Conservation (phyloP, 306 rosid genomes). For the Corylus avellana region DNA sequence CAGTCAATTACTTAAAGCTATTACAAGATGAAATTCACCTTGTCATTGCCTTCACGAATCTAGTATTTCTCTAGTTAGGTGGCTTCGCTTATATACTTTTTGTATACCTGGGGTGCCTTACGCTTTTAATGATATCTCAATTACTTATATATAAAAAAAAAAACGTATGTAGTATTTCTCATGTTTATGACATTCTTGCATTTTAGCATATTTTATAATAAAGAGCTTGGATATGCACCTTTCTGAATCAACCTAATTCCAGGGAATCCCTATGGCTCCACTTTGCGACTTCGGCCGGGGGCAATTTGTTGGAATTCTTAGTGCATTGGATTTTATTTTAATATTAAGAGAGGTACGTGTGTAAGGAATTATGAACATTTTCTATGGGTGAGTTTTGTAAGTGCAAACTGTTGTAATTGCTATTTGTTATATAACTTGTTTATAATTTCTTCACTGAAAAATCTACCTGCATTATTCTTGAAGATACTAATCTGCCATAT, state of each 20-base stretch:
- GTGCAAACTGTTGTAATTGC: constrained; percentile 18
- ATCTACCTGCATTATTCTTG: not conserved
- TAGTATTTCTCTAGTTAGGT: not conserved
- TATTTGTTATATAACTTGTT: not conserved
- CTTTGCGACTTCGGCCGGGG: constrained; percentile 91
- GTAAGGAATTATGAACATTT: constrained; percentile 29
- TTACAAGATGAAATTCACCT: not conserved
- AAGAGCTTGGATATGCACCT: constrained; percentile 26
- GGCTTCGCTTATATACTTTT: no score
- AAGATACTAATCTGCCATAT: not conserved
- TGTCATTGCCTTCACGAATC: constrained; percentile 10
- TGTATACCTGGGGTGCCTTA: no score
- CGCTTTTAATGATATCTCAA: no score
- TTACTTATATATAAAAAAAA: no score
- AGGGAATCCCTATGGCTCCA: constrained; percentile 96
- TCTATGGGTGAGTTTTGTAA: constrained; percentile 24
- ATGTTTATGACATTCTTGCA: not conserved
- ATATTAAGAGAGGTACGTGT: constrained; percentile 88
- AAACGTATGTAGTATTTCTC: constrained; percentile 5
- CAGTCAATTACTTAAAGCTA: not conserved
- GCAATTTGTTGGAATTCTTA: constrained; percentile 92
- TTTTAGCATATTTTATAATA: constrained; percentile 26
- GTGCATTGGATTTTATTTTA: constrained; percentile 90
- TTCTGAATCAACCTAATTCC: constrained; percentile 36
- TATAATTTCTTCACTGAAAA: not conserved